Base-by-base conservation (phyloP, 2,329 filamentous ascomycete genomes). In the Clonostachys rosea region DNA sequence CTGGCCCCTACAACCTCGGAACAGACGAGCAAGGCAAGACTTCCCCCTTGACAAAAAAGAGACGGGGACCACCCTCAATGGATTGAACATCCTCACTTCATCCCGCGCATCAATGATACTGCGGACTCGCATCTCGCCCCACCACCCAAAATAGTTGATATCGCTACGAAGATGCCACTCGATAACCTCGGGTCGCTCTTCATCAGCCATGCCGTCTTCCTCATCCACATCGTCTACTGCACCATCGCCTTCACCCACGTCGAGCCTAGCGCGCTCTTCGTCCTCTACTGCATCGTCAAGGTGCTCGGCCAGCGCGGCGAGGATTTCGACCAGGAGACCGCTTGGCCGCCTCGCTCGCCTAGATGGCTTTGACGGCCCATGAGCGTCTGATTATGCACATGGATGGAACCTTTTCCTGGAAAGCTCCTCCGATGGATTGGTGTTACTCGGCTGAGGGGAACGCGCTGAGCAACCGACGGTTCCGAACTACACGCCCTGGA, bases 201-300 rank as follows among this genome's bases (percentile, higher is more conserved):
- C 51, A 63, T 79, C 44, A 67, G 76, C 53, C 66, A 77, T 52
- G 63, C 78, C 46, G 73, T 78, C 55, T 79, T 79, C 57, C 63
- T 79, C 52, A 75, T 73, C 39, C 76, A 75, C 45, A 63, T 79
- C 47, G 68, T 76, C 50, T 77, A 78, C 59, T 73, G 79, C 56
- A 70, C 70, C 56, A 70, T 75, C 50, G 74, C 73, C 48, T 66
- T 79, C 49, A 65, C 73, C 16, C 66, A 73, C 50, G 68, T 74
- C 46, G 74, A 77, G 49, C 71, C 74, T 14, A 63, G 73, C 42
- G 50, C 72, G 10, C 62, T 78, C 24, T 61, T 76, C 42, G 57
- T 61, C 20, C 63, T 79, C 7, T 78, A 78, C 57, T 71, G 69
- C 47, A 55, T 75, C 47, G 73, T 68, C 17, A 76, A 72, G 58